Percentiles rank a stretch among this genome's conserved stretches.
phyloP scores from a whole-genome alignment of 2,329 filamentous ascomycete species.

The Cercospora berteroae region DNA sequence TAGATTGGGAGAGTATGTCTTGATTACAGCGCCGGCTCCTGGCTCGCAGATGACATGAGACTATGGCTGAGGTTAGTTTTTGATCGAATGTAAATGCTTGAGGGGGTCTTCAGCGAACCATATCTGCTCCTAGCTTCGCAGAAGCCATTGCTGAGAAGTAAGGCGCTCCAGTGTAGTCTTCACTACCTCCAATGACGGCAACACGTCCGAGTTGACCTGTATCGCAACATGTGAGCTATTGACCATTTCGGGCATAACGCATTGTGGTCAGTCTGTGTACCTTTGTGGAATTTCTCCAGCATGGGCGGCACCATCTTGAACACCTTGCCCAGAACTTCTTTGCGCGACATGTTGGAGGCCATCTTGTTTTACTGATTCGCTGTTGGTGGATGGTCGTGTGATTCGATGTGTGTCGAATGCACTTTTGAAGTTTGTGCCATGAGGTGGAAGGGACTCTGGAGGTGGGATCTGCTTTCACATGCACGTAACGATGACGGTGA shows the following conservation, averaged over 20 bases:
- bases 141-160: slow-evolving; percentile 99
- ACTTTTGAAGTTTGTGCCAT: not conserved
- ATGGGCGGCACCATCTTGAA: slow-evolving; percentile 91
- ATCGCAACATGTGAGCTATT: slow-evolving; percentile 5
- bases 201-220: slow-evolving; percentile 87
- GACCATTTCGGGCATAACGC: not conserved
- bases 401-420: not conserved
- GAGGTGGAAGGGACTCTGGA: not conserved
- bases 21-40: slow-evolving; percentile 79
- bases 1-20: slow-evolving; percentile 94
- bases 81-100: not conserved
- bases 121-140: slow-evolving; percentile 82
- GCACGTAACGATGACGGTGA: slow-evolving; percentile 4
- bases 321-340: slow-evolving; percentile 73
- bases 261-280: slow-evolving; percentile 45
- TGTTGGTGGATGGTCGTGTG: not conserved
- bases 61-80: slow-evolving; percentile 45
- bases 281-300: slow-evolving; percentile 95
- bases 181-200: slow-evolving; percentile 89
- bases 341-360: slow-evolving; percentile 60
- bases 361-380: slow-evolving; percentile 32
- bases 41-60: slow-evolving; percentile 95
- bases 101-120: slow-evolving; percentile 57
- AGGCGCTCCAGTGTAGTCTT: slow-evolving; percentile 94
- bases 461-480: not conserved